Conservation (phyloP, 1,139 yeast genomes). For the Taphrina wiesneri region DNA sequence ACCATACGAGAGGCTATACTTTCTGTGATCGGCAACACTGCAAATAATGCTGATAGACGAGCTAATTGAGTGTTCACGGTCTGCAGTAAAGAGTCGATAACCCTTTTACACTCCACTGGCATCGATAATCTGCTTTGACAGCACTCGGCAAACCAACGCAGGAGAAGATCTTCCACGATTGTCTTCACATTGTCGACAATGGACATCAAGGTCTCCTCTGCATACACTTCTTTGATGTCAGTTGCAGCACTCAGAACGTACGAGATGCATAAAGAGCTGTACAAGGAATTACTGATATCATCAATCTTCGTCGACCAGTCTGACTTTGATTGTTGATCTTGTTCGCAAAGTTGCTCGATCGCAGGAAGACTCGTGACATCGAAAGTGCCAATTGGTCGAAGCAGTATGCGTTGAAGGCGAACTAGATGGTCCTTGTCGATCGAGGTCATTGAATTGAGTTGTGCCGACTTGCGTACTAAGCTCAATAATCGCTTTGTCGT, state of each 20-base stretch:
- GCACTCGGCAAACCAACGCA: slow-evolving; percentile 40
- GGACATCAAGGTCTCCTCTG: slow-evolving; percentile 52
- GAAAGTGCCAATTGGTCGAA: background rate
- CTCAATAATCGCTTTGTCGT: background rate
- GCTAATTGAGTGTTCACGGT: slow-evolving; percentile 3
- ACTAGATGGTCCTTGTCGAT: slow-evolving; percentile 4
- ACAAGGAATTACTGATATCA: slow-evolving; percentile 10
- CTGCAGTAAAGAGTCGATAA: slow-evolving; percentile 4
- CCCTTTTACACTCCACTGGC: slow-evolving; percentile 14
- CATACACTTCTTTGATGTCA: slow-evolving; percentile 43
- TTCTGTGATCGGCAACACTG: slow-evolving; percentile 44
- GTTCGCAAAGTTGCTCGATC: background rate
- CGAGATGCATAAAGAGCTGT: slow-evolving; percentile 13
- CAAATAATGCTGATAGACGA: slow-evolving; percentile 22
- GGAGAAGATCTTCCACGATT: slow-evolving; percentile 48
- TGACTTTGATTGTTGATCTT: background rate
- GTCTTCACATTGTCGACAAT: slow-evolving; percentile 50
- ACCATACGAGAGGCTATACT: slow-evolving; percentile 55
- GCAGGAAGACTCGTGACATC: background rate
- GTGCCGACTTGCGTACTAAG: slow-evolving; percentile 12
- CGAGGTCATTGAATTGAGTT: background rate
- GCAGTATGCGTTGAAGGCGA: slow-evolving; percentile 14
- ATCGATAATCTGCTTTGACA: background rate
- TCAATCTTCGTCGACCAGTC: slow-evolving; percentile 5
- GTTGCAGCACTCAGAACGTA: background rate